A percentile compares a stretch with the other conserved stretches of the same genome.
Evolutionary conservation across 2,329 filamentous ascomycete species (phyloP).

Genomic region (Emergomyces africanus): DNA sequence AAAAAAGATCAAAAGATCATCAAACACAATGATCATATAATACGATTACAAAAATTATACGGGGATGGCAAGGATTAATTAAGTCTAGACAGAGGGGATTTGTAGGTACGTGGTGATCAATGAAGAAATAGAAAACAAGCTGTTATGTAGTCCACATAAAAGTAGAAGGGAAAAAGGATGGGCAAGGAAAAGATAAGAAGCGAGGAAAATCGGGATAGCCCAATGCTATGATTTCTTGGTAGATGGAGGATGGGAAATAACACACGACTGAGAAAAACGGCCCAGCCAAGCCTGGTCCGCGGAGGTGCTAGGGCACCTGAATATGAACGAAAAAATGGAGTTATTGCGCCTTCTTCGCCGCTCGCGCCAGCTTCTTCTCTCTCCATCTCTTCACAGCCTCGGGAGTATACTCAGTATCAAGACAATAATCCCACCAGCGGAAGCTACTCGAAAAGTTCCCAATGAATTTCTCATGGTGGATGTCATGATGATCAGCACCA

Average conservation of each 20-base stretch:
- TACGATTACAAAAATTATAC: background rate
- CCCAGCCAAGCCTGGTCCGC: background rate
- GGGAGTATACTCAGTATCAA: conserved; percentile 86
- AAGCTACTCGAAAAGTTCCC: conserved; percentile 98
- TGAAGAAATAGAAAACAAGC: background rate
- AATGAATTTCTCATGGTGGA: conserved; percentile 97
- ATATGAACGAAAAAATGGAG: background rate
- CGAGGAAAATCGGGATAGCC: background rate
- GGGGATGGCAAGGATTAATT: background rate
- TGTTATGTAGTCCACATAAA: background rate
- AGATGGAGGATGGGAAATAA: background rate
- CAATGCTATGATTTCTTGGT: background rate
- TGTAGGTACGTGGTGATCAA: background rate
- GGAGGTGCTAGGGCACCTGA: too few species aligned
- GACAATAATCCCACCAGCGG: conserved; percentile 93
- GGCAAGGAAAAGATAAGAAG: background rate
- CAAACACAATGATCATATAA: background rate
- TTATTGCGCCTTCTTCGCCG: conserved; percentile 9
- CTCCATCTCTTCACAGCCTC: conserved; percentile 76
- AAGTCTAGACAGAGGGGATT: background rate
- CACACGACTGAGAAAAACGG: background rate
- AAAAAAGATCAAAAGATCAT: background rate
- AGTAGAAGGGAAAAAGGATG: background rate
- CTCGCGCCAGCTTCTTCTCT: conserved; percentile 36
- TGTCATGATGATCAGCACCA: conserved; percentile 89